Evolutionary conservation across 495 filamentous ascomycete genomes (phyloP).

Genomic region (Podospora comata): DNA sequence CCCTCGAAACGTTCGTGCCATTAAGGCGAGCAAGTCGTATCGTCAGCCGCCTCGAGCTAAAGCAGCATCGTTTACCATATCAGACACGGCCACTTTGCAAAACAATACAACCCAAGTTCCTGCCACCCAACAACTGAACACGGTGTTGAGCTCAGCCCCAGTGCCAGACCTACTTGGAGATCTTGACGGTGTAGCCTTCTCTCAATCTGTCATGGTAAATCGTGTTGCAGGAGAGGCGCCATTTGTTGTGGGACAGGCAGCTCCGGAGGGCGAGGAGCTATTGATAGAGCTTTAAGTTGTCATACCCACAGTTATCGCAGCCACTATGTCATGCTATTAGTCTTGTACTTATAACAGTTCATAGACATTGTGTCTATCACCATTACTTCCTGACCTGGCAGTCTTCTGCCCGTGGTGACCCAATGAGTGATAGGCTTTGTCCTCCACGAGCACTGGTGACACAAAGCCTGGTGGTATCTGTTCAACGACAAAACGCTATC

Average conservation of each 20-base stretch:
- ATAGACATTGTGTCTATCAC: no score
- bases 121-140: neutral
- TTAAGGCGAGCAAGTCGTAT: neutral
- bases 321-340: neutral
- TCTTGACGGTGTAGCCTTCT: neutral
- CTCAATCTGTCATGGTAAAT: neutral
- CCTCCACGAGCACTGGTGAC: neutral
- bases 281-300: neutral
- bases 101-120: neutral
- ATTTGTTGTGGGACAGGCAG: neutral
- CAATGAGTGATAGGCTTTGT: neutral
- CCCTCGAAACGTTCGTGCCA: neutral
- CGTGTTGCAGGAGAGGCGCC: neutral
- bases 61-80: neutral
- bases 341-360: neutral
- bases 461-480: neutral
- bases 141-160: neutral
- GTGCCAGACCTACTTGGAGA: neutral
- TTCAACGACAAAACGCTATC: neutral
- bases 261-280: neutral
- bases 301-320: neutral
- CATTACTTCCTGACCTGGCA: no score
- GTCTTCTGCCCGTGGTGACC: neutral
- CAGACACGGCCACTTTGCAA: neutral
- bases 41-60: neutral